Evolutionary conservation across 2,329 filamentous ascomycete genomes (phyloP).

Genomic region (Xylaria polymorpha): DNA sequence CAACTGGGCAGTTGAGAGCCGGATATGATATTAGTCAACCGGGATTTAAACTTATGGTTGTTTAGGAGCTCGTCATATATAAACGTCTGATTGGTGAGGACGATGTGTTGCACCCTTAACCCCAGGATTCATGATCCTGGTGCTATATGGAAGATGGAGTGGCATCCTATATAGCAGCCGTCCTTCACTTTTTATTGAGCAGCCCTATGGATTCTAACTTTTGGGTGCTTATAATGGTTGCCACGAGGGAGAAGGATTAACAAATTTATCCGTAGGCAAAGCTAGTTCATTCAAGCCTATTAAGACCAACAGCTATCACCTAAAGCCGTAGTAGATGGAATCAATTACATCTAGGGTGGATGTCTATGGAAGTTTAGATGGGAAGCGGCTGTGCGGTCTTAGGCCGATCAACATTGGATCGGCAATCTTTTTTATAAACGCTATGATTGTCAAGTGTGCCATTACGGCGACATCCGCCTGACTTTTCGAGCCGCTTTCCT

Average conservation of each 20-base stretch:
- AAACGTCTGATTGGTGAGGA: neutral
- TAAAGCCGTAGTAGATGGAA: neutral
- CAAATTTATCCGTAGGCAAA: neutral
- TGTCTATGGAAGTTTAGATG: neutral
- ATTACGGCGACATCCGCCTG: neutral
- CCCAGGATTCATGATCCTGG: neutral
- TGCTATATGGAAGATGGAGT: neutral
- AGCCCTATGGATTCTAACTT: neutral
- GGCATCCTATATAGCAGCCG: neutral
- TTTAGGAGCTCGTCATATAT: neutral
- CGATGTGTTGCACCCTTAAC: neutral
- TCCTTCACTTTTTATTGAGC: neutral
- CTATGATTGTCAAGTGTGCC: constrained; percentile 22
- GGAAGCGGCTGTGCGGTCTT: constrained; percentile 10
- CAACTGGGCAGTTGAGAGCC: neutral
- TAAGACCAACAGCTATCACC: neutral
- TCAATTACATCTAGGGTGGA: neutral
- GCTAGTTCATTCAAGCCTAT: neutral
- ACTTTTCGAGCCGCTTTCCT: constrained; percentile 18
- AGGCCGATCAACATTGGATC: neutral
- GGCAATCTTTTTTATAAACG: constrained; percentile 25
- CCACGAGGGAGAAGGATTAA: neutral
- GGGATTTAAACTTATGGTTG: neutral
- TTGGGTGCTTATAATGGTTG: neutral
- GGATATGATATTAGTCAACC: neutral